Conservation (phyloP, 768 basidiomycete genomes). For the Tubosaeta sp. region DNA sequence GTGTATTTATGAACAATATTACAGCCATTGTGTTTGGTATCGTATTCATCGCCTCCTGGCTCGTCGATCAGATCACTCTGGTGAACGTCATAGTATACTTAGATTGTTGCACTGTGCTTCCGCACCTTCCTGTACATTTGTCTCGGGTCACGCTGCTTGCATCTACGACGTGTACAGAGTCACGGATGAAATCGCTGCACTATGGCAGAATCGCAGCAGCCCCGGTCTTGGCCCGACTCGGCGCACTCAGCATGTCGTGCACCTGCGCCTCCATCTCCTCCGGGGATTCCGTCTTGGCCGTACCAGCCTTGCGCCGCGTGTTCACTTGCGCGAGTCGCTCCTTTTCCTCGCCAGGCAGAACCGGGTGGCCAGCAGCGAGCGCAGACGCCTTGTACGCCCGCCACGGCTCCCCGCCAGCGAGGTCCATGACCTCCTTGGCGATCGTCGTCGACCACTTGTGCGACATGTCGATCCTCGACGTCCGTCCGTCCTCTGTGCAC, state of each 20-base stretch:
- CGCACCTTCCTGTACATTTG: too few species aligned
- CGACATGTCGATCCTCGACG: slow-evolving; percentile 49
- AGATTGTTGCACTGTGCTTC: too few species aligned
- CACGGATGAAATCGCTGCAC: too few species aligned
- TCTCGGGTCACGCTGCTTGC: too few species aligned
- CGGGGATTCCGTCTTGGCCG: slow-evolving; percentile 10
- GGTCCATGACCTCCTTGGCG: slow-evolving; percentile 64
- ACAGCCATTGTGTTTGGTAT: slow-evolving; percentile 67
- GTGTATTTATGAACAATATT: slow-evolving; percentile 66
- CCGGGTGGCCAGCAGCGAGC: slow-evolving; percentile 42
- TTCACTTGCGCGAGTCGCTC: slow-evolving; percentile 17
- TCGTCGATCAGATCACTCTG: slow-evolving; percentile 27
- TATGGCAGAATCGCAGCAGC: slow-evolving; percentile 38
- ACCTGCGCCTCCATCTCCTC: slow-evolving; percentile 24
- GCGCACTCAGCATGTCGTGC: slow-evolving; percentile 28
- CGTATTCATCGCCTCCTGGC: slow-evolving; percentile 50
- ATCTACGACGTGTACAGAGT: too few species aligned
- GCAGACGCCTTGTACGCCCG: slow-evolving; percentile 48
- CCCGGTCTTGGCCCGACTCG: slow-evolving; percentile 32
- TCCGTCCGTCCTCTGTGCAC: slow-evolving; percentile 44
- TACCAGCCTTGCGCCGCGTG: slow-evolving; percentile 7
- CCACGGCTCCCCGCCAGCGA: slow-evolving; percentile 60
- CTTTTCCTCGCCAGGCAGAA: slow-evolving; percentile 43
- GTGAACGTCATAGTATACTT: too few species aligned
- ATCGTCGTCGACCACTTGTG: slow-evolving; percentile 69